Evolutionary conservation across 2,329 filamentous ascomycete genomes (phyloP), one percentile per base, ranked within the genome.

Genomic region (Claviceps sp.): DNA sequence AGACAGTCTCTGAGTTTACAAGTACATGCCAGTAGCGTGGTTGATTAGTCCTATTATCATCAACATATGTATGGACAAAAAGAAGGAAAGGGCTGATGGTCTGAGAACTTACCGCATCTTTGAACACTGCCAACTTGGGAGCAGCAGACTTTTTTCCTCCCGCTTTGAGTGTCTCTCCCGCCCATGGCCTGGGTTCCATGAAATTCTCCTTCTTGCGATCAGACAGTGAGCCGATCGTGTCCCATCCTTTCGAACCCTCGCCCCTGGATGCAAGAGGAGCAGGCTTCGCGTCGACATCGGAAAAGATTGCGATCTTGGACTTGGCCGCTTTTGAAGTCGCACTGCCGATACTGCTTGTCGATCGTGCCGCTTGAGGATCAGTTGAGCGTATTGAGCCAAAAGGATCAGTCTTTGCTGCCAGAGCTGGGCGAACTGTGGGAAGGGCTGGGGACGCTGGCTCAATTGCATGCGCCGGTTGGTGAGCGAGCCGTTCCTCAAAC

Each of bases 31-130:
- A 64, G 63, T 60, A 63, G 61, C 58, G 61, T 34, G 63, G 77
- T 80, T 78, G 69, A 91, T 96, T 95, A 96, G 90, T 95, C 89
- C 90, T 96, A 80, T 79, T 76, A 78, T 82, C 76, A 89, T 93
- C 88, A 93, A 93, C 80, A 88, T 76, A 67, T 76, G 77, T 59
- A 58, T 57, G 57, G 60, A 57, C 57, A 58, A 60, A 24, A 43
- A 8, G 16, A 26, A 26, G 16, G 14, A 11, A 18, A 9, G 24
- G 14, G n/a, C 30, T 34, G n/a, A 18, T 9, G n/a, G 26, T 14
- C 26, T 22, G 16, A 5, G 14, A 58, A 61, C 67, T 61, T 85
- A 98, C 93, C 86, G 86, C 76, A 76, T 98, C 93, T 75, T 87
- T 91, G 75, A 96, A 98, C 46, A 98, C 80, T 63, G 84, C 75